Conservation (phyloP, 1,284 basidiomycete genomes). For the Gastroboletus turbinatus region DNA sequence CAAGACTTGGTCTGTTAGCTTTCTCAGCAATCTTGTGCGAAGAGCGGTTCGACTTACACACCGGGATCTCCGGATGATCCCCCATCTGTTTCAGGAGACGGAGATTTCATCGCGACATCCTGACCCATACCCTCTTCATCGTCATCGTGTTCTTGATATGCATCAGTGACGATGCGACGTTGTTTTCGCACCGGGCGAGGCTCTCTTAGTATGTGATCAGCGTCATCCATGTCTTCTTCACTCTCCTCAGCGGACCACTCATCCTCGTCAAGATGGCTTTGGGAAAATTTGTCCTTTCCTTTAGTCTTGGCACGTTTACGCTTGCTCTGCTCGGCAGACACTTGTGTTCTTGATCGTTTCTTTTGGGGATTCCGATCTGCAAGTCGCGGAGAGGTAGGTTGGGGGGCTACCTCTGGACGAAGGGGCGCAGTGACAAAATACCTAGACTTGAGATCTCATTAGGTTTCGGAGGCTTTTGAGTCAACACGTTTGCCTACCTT, state of each 20-base stretch:
- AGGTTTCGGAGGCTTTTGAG: constrained; percentile 12
- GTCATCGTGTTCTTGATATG: constrained; percentile 28
- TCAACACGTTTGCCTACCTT: constrained; percentile 46
- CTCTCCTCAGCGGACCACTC: constrained; percentile 22
- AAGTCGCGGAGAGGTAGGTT: neutral
- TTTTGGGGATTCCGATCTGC: constrained; percentile 13
- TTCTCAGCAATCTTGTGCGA: constrained; percentile 1
- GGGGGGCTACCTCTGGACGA: constrained; percentile 18
- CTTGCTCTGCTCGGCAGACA: constrained; percentile 17
- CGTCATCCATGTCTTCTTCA: constrained; percentile 21
- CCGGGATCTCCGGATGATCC: neutral
- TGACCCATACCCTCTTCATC: constrained; percentile 16
- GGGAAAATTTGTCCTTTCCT: constrained; percentile 37
- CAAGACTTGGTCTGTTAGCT: neutral
- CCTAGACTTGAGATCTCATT: constrained; percentile 41
- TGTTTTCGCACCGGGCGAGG: constrained; percentile 30
- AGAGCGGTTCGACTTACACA: constrained; percentile 6
- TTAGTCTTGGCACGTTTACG: constrained; percentile 49
- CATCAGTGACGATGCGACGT: constrained; percentile 21
- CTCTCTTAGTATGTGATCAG: constrained; percentile 3
- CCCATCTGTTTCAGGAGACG: neutral
- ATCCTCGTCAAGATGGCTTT: constrained; percentile 30
- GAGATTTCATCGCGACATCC: constrained; percentile 22
- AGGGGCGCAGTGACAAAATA: constrained; percentile 49
- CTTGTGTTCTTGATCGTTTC: constrained; percentile 22